Percentiles rank a stretch among this genome's conserved stretches.
Evolutionary conservation across 1,284 basidiomycete genomes (phyloP).

Genomic region (Cutaneotrichosporon sp.): DNA sequence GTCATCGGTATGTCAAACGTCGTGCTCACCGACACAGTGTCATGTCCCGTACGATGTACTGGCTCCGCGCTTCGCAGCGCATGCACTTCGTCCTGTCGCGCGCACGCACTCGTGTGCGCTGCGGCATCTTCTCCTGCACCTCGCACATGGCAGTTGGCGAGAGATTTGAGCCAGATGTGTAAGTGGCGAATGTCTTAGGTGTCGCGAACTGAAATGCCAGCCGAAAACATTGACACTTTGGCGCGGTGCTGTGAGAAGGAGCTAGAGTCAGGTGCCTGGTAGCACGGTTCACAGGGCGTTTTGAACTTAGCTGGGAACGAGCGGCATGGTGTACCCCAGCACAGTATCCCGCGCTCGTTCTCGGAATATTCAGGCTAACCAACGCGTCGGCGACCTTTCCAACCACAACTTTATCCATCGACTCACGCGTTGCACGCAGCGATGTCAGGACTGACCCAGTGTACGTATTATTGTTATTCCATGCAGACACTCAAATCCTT

Average conservation of each 20-base stretch:
- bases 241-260: not conserved
- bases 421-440: not conserved
- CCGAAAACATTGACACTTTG: too few relatives aligned
- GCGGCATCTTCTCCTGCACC: constrained; percentile 32
- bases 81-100: constrained; percentile 32
- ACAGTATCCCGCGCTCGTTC: too few relatives aligned
- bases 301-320: too few relatives aligned
- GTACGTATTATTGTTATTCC: constrained; percentile 1
- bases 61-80: constrained; percentile 32
- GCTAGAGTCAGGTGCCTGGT: too few relatives aligned
- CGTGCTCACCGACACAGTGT: constrained; percentile 37
- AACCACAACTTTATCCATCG: too few relatives aligned
- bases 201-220: too few relatives aligned
- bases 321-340: too few relatives aligned
- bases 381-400: not conserved
- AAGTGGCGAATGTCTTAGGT: too few relatives aligned
- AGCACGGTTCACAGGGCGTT: too few relatives aligned
- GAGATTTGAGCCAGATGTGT: too few relatives aligned
- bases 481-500: too few relatives aligned
- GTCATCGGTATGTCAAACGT: too few relatives aligned
- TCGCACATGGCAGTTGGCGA: constrained; percentile 9
- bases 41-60: constrained; percentile 34
- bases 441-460: constrained; percentile 3
- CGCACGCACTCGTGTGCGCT: constrained; percentile 20
- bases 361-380: not conserved